Evolutionary conservation across 2,329 filamentous ascomycete species (phyloP), one percentile per base, ranked within the genome.

Genomic region (Verticillium nonalfalfae): DNA sequence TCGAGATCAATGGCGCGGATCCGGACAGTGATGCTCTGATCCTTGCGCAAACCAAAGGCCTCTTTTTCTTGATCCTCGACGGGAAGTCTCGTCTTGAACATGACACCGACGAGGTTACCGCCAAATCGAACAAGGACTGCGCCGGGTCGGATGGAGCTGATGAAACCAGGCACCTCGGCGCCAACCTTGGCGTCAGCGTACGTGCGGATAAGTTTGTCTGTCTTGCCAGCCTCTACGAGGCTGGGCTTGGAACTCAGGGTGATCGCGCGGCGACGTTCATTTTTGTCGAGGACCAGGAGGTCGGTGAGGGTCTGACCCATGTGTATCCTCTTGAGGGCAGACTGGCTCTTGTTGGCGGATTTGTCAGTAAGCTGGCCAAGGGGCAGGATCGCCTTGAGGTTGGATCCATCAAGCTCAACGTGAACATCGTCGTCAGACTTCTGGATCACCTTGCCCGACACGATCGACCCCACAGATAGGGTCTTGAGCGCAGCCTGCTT

Each of bases 81-180:
- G 2, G 89, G 81, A 57, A 99, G 80, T 69, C 93, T 87, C 21
- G 85, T 86, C 75, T 91, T 94, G 40, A 93, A 91, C 35, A 97
- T 78, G 52, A 97, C 78, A 14, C 91, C 94, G 56, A 87, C 90
- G 18, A 96, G 76, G 38, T 85, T 86, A 67, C 88, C 90, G 50
- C 88, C 86, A 73, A 97, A 97, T 70, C 96, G 89, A n/a, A 97
- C 85, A 69, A 97, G 98, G 11, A 93, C 81, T 54, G 90, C 92
- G 9, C 89, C 90, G 2, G 85, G 78, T 0, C 91, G 93, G 59
- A 97, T 89, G 69, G 95, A 96, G 63, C 89, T 88, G 33, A 99
- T 86, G 68, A 94, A 97, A 6, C 93, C 94, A 62, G 86, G 84
- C 7, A 92, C 83, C 31, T 86, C 77, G 38, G 85, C 81, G 35